Percentiles rank a stretch among this genome's conserved stretches.
These are phyloP conservation scores for Elongisporangium senticosum DNA, from an alignment of 352 stramenopile genomes.

Conservation along the genomic window DNA sequence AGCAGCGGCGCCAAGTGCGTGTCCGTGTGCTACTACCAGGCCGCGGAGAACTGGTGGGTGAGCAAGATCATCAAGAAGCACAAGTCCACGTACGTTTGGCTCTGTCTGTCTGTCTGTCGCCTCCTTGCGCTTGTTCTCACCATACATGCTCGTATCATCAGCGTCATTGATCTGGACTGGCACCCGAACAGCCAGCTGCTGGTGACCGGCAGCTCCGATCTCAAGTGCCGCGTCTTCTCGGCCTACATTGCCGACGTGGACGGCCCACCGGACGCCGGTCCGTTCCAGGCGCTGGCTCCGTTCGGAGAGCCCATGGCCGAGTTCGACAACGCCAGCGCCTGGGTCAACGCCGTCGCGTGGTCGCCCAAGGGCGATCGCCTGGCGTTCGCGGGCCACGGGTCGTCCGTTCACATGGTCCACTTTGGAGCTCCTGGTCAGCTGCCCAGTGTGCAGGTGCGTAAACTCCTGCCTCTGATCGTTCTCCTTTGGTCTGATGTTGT, in stretches of 20 bases:
- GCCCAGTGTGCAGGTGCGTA: constrained; percentile 62
- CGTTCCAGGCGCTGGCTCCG: constrained; percentile 65
- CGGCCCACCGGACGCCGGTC: constrained; percentile 48
- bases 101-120: neutral
- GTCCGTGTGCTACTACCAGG: constrained; percentile 91
- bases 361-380: constrained; percentile 85
- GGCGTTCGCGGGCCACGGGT: constrained; percentile 88
- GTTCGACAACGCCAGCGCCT: constrained; percentile 86
- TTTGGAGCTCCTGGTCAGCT: constrained; percentile 67
- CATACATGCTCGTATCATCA: constrained; percentile 9
- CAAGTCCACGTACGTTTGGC: constrained; percentile 88
- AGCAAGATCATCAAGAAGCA: constrained; percentile 96
- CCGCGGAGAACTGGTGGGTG: constrained; percentile 93
- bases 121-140: neutral
- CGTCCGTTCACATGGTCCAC: constrained; percentile 87
- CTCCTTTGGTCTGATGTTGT: neutral
- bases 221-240: constrained; percentile 92
- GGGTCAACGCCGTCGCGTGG: constrained; percentile 91
- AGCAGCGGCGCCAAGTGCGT: constrained; percentile 91
- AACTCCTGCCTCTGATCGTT: neutral
- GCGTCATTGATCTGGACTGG: constrained; percentile 87
- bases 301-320: constrained; percentile 82
- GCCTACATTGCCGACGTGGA: constrained; percentile 87
- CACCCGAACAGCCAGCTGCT: constrained; percentile 92
- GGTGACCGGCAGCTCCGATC: constrained; percentile 88